Conservation (phyloP, 352 stramenopile genomes). For the Blastocystis sp. region DNA sequence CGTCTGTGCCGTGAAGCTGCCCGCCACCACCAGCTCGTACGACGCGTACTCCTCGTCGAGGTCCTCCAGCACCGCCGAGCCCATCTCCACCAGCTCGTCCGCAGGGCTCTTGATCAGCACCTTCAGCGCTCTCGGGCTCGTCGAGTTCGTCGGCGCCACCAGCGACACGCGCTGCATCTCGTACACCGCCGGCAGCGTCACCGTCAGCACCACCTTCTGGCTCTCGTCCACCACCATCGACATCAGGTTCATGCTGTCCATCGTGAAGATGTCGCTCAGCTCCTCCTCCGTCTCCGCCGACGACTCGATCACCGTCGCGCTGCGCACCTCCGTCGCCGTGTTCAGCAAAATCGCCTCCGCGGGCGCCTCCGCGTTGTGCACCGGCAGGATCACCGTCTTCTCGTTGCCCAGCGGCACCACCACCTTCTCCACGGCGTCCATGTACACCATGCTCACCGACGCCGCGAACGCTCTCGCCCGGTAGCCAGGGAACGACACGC, state of each 20-base stretch:
- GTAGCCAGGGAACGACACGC: conserved; percentile 36
- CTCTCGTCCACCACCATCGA: conserved; percentile 3
- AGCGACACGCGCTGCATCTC: neutral
- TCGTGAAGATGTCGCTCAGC: conserved; percentile 40
- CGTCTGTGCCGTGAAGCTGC: neutral
- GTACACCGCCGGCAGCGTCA: neutral
- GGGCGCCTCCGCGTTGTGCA: conserved; percentile 30
- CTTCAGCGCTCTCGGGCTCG: conserved; percentile 4
- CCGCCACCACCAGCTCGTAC: conserved; percentile 12
- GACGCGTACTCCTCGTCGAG: neutral
- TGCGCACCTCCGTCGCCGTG: neutral
- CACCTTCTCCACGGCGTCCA: conserved; percentile 12
- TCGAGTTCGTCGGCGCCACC: neutral
- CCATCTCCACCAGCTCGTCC: neutral
- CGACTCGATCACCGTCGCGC: neutral
- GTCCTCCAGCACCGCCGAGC: neutral
- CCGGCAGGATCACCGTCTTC: neutral
- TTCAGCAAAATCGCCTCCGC: neutral
- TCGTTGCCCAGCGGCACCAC: neutral
- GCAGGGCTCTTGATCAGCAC: neutral
- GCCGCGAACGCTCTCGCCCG: conserved; percentile 15
- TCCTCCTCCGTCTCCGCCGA: neutral
- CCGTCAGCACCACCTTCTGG: neutral
- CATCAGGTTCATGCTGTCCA: conserved; percentile 15
- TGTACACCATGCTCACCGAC: conserved; percentile 19